Base-by-base conservation (phyloP, 192 early-diverging fungal genomes). In the Backusella psychrophila region DNA sequence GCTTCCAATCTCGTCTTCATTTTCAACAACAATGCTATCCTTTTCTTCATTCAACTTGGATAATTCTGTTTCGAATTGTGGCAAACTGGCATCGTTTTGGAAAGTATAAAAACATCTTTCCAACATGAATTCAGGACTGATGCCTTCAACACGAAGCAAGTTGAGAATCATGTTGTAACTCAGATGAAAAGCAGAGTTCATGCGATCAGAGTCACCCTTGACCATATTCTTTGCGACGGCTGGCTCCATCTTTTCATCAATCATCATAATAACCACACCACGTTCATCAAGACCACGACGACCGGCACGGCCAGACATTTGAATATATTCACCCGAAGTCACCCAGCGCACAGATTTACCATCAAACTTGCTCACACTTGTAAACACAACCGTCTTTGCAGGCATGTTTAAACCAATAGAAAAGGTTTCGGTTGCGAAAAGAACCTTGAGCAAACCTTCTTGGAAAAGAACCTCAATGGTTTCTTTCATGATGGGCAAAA, bases 401-500 rank as follows among this genome's bases (percentile, higher is more conserved):
- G 98, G 98, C 98, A 99, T 99, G 87, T 99, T 99, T 70, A 99
- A 85, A 29, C 98, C 98, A 73, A 99, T 99, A 29, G 98, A 95
- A 82, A 99, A 99, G 1, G 98, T 99, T 85, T 99, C 98, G 0
- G 98, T 99, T 0, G 98, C 98, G 89, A 97, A 98, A 75, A 99
- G 82, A 1, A 96, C 92, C 80, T 92, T 91, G 38, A 99, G 95
- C 34, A 98, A 85, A 1, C 96, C 95, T 39, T 91, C 83, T 19
- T 91, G 88, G 86, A 99, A 99, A 73, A 98, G 76, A 49, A 98
- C 95, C 81, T 99, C 98, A 3, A 99, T 96, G 74, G 97, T 93
- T 86, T 99, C 98, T 84, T 99, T 99, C 70, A 99, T 89, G 76
- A 99, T 97, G 6, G 98, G 98, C 69, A 99, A 87, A 38, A 98